Percentiles rank a stretch among this genome's conserved stretches.
These are phyloP conservation scores for Pterocarpus macrocarpus DNA, from an alignment of 306 rosid genomes.

Conservation along the genomic window DNA sequence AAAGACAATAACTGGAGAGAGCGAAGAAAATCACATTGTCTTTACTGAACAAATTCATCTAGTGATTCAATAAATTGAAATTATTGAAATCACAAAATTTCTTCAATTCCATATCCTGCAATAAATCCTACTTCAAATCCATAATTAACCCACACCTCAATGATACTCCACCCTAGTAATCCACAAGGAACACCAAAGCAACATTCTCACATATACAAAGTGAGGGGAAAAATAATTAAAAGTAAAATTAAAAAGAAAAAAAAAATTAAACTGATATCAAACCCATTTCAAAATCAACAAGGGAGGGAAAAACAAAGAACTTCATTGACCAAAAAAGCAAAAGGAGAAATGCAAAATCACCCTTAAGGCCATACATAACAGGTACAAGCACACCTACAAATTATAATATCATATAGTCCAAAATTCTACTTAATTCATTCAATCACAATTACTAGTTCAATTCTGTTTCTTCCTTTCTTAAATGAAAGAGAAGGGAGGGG, in stretches of 20 bases:
- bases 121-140: background rate
- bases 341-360: background rate
- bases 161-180: background rate
- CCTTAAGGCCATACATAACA: background rate
- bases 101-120: background rate
- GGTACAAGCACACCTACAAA: background rate
- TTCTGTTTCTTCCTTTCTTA: background rate
- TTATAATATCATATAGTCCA: background rate
- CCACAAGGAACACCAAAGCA: slow-evolving; percentile 17
- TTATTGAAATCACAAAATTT: too few species aligned
- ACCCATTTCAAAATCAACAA: slow-evolving; percentile 19
- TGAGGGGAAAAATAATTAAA: too few species aligned
- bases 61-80: background rate
- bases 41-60: background rate
- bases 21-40: background rate
- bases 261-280: background rate
- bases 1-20: background rate
- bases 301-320: background rate
- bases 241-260: too few species aligned
- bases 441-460: slow-evolving; percentile 17
- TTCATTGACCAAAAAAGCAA: background rate
- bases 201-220: slow-evolving; percentile 10
- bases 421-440: slow-evolving; percentile 2
- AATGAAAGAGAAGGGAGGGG: background rate
- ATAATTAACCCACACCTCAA: background rate